Evolutionary conservation across 2,329 filamentous ascomycete species (phyloP), one percentile per base, ranked within the genome.

Genomic region (Metarhizium guizhouense): DNA sequence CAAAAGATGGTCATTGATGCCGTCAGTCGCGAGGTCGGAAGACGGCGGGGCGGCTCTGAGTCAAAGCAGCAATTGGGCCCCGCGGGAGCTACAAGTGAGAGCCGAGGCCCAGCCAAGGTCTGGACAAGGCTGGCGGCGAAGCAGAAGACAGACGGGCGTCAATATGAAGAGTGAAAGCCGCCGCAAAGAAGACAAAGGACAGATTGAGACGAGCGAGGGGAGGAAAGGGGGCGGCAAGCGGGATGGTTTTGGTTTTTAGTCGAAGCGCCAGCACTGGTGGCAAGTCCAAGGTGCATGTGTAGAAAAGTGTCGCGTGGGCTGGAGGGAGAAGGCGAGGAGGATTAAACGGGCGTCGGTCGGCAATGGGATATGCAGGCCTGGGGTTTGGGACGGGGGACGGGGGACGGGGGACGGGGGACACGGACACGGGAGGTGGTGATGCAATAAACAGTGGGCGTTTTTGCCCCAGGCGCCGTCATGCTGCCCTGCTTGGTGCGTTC

Each of bases 21-120:
- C 43, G 52, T 34, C 49, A 18, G 55, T 50, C 54, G 54, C 58
- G 52, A 55, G 42, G 54, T 54, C 58, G 58, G 56, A 57, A 52
- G 51, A 53, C 42, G 42, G 59, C 54, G 59, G 58, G 58, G 59
- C 58, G 54, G 45, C 52, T 61, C 60, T 62, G 61, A 62, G 53
- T 63, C 61, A 63, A 63, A 43, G 51, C 55, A 57, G 58, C 59
- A 60, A 59, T 54, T 58, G 38, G 58, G 59, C 57, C 53, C 57
- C 57, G 58, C 56, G 60, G 55, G 54, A 56, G 59, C 54, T 61
- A 32, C 56, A 52, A 25, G 49, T 48, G 36, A 51, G 49, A 60
- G 56, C 58, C 55, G 58, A 59, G 55, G 57, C 53, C 40, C 51
- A 54, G 34, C 32, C 36, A 25, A 43, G 18, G 45, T 25, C 7